Evolutionary conservation across 805 yeast species (phyloP).

Genomic region (Pichia membranifaciens): DNA sequence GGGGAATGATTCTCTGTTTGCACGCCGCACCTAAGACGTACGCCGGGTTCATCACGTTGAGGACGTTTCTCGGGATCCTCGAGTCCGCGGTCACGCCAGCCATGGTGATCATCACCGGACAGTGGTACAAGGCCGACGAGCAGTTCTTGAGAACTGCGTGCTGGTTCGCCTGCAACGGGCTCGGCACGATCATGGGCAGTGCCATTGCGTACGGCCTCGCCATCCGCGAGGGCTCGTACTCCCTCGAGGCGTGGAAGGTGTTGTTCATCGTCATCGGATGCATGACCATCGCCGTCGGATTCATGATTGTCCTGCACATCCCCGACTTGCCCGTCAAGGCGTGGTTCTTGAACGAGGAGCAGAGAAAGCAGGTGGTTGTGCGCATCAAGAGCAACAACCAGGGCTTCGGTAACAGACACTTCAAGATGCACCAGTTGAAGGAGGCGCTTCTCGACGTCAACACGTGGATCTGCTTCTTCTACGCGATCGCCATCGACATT

Average conservation of each 20-base stretch:
- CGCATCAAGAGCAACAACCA: conserved; percentile 32
- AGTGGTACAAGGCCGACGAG: conserved; percentile 31
- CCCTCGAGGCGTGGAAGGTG: conserved; percentile 28
- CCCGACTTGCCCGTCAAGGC: conserved; percentile 32
- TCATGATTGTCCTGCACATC: conserved; percentile 24
- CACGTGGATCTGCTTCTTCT: conserved; percentile 40
- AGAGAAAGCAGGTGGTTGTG: conserved; percentile 31
- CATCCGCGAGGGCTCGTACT: conserved; percentile 20
- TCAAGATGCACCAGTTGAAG: conserved; percentile 25
- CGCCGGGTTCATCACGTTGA: conserved; percentile 40
- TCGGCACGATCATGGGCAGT: conserved; percentile 29
- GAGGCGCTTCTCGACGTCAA: conserved; percentile 28
- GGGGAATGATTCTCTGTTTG: conserved; percentile 45
- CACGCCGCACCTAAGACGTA: conserved; percentile 42
- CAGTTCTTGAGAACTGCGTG: conserved; percentile 28
- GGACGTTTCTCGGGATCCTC: conserved; percentile 45
- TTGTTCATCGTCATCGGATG: conserved; percentile 32
- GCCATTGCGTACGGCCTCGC: conserved; percentile 31
- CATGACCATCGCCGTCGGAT: conserved; percentile 30
- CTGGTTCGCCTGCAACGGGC: conserved; percentile 29
- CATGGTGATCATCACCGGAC: conserved; percentile 28
- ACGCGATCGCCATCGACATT: conserved; percentile 21
- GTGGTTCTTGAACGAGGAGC: conserved; percentile 32
- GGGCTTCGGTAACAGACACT: conserved; percentile 29
- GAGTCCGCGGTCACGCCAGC: conserved; percentile 34